phyloP scores from a whole-genome alignment of 148 eudicot species.

The Rhododendron molle region DNA sequence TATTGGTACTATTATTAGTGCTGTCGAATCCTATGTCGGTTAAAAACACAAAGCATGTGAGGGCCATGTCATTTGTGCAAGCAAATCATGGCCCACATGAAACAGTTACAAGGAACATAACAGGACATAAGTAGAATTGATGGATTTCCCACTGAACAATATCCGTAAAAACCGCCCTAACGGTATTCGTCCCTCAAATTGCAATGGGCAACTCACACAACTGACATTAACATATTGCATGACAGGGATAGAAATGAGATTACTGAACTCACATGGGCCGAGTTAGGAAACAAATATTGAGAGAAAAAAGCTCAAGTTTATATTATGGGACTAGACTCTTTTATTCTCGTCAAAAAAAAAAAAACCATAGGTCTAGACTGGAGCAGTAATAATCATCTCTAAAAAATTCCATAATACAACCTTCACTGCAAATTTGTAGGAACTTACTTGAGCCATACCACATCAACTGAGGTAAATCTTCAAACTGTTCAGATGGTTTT shows the following conservation, averaged over 20 bases:
- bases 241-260: not conserved
- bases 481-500: not conserved
- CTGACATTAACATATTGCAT: not conserved
- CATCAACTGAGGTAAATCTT: slow-evolving; percentile 5
- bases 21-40: not conserved
- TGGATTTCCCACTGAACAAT: not conserved
- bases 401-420: not conserved
- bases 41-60: not conserved
- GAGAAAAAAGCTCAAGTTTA: not conserved
- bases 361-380: not conserved
- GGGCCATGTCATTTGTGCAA: not conserved
- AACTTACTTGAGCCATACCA: slow-evolving; percentile 12
- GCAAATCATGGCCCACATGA: not conserved
- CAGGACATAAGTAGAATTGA: not conserved
- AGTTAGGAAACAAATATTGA: not conserved
- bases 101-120: not conserved
- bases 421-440: not conserved
- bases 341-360: too few relatives aligned
- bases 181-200: not conserved
- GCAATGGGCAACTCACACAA: not conserved
- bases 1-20: not conserved
- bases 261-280: not conserved
- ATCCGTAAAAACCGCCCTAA: not conserved
- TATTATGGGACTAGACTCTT: not conserved
- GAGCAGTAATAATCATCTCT: not conserved